Evolutionary conservation across 345 rosid species (phyloP).

Genomic region (Syzygium jambos): DNA sequence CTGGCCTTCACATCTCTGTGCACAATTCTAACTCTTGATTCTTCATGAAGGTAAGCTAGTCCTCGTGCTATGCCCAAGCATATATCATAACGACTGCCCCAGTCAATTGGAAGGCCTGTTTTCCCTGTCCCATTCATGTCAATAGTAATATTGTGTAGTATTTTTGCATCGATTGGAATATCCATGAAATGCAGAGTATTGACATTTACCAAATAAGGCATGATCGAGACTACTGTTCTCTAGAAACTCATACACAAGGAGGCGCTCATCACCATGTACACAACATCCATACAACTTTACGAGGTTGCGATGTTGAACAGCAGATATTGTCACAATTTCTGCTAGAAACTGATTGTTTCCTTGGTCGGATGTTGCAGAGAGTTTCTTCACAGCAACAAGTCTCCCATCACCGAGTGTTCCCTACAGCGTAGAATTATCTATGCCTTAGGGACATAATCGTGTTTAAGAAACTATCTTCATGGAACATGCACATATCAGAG

Average conservation of each 20-base stretch:
- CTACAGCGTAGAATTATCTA: neutral
- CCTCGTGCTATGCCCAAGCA: slow-evolving; percentile 54
- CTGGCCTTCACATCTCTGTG: too few species aligned
- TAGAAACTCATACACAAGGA: slow-evolving; percentile 67
- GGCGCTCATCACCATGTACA: slow-evolving; percentile 39
- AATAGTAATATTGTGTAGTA: neutral
- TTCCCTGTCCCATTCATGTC: slow-evolving; percentile 17
- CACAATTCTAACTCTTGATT: too few species aligned
- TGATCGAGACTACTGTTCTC: slow-evolving; percentile 65
- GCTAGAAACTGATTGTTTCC: slow-evolving; percentile 63
- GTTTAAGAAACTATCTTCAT: neutral
- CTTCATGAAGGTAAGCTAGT: slow-evolving; percentile 18
- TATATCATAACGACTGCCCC: slow-evolving; percentile 33
- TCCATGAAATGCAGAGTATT: neutral
- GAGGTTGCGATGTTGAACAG: slow-evolving; percentile 54
- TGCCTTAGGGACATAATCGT: neutral
- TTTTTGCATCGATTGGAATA: neutral
- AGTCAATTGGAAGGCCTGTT: slow-evolving; percentile 21
- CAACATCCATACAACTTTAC: slow-evolving; percentile 66
- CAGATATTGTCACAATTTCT: slow-evolving; percentile 63
- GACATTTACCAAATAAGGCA: slow-evolving; percentile 44
- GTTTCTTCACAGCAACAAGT: slow-evolving; percentile 56
- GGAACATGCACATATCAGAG: neutral
- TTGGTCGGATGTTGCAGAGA: slow-evolving; percentile 54
- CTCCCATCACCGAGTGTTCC: slow-evolving; percentile 50